Base-by-base conservation (phyloP, 2,329 filamentous ascomycete species). In the Stenocarpella maydis region DNA sequence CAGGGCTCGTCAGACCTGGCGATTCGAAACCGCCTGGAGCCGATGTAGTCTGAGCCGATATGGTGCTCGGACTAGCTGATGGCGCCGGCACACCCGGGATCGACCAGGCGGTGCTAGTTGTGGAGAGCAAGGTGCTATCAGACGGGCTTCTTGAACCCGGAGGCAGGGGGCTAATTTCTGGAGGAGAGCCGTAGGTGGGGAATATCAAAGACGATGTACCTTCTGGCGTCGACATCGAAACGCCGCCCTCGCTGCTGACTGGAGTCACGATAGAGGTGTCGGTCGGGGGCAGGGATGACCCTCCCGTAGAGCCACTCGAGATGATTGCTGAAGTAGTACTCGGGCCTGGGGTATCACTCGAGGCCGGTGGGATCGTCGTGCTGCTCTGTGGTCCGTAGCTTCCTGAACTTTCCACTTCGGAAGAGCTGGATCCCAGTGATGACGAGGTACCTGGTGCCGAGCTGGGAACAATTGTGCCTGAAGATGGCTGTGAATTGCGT, bases 101-200 rank as follows among this genome's bases (percentile, higher is more conserved):
- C 37, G 6, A 7, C 6, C 10, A 7, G 41, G 43, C 28, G 19
- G 58, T 45, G 15, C 26, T 21, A 15, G 54, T 21, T 19, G 41
- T 39, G 54, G 47, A 43, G 21, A 43, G 26, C 50, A 58, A 43
- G 6, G 65, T 58, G 65, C 65, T 53, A 3, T 21, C 34, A 21
- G 43, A 21, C 31, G 52, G n/a, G 21, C 52, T 45, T n/a, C 21
- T 26, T 14, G 64, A 55, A 5, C 4, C 50, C 4, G 64, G 17
- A 26, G 26, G 28, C 15, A 47, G 17, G 19, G 63, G 17, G 39
- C 14, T 45, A 41, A 43, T 53, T 24, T 45, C n/a, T 15, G 34
- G 55, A 10, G 67, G 65, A 17, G 52, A 28, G 19, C 65, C 65
- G 41, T 67, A 67, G 3, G 31, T 26, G 41, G 53, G n/a, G 9